Percentiles rank a stretch among this genome's conserved stretches.
Conservation (phyloP, 1,284 basidiomycete genomes). For the Trichosporon asahii region DNA sequence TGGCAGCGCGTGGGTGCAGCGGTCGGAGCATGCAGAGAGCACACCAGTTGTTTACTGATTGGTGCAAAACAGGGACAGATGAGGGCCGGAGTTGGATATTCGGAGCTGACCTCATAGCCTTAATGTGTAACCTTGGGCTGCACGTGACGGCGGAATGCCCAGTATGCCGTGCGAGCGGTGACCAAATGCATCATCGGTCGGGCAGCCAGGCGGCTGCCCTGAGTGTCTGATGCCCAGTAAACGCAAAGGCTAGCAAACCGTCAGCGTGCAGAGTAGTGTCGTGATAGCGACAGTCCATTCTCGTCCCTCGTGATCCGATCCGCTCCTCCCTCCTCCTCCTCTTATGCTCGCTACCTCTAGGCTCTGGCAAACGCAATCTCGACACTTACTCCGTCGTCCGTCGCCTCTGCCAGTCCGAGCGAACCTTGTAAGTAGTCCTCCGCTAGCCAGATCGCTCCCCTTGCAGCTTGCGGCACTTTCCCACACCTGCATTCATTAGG, state of each 20-base stretch:
- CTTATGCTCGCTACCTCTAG: constrained; percentile 14
- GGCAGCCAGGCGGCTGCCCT: too few species aligned
- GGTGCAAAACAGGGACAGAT: not conserved
- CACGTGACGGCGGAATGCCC: constrained; percentile 5
- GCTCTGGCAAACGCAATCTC: constrained; percentile 11
- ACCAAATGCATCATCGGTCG: not conserved
- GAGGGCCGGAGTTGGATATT: not conserved
- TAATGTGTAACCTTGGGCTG: not conserved
- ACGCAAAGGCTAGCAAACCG: too few species aligned
- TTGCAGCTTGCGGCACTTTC: not conserved
- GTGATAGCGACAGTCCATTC: not conserved
- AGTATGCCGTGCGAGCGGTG: constrained; percentile 1
- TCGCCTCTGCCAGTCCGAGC: not conserved
- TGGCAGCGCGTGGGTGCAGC: not conserved
- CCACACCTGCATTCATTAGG: not conserved
- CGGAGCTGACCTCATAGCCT: not conserved
- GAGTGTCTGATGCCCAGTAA: not conserved
- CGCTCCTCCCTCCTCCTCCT: not conserved
- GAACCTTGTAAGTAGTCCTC: constrained; percentile 5
- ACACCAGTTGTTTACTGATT: not conserved
- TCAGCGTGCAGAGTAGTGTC: not conserved
- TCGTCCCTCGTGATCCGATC: not conserved
- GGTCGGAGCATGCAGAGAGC: not conserved
- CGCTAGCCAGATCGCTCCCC: not conserved
- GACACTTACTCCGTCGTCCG: not conserved